These are phyloP conservation scores for Syncephalastrum racemosum DNA, from an alignment of 371 early-diverging fungal species.

Conservation along the genomic window DNA sequence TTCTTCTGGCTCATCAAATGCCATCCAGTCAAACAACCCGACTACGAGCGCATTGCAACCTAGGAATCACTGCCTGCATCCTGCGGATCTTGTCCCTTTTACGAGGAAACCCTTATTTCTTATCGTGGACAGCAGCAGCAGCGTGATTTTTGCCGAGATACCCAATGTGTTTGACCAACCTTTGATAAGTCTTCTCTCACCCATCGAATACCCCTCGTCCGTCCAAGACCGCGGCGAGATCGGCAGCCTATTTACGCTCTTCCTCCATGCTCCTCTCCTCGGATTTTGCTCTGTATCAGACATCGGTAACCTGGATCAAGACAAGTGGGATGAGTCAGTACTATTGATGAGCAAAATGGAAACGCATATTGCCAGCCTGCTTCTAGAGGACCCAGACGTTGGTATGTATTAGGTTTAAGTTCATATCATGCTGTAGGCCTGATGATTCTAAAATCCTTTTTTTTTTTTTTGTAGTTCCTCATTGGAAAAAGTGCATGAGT, in stretches of 20 bases:
- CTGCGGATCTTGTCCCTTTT: constrained; percentile 89
- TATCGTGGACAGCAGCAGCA: constrained; percentile 88
- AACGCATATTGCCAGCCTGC: constrained; percentile 49
- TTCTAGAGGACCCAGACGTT: constrained; percentile 42
- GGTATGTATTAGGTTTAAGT: constrained; percentile 33
- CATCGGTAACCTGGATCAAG: constrained; percentile 56
- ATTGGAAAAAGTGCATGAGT: constrained; percentile 72
- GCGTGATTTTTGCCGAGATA: constrained; percentile 70
- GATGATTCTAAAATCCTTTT: background rate
- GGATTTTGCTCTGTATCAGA: constrained; percentile 74
- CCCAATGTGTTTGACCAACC: constrained; percentile 87
- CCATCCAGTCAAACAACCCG: constrained; percentile 14
- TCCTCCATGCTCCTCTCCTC: constrained; percentile 81
- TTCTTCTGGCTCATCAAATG: constrained; percentile 13
- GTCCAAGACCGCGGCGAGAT: constrained; percentile 81
- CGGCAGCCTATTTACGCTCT: constrained; percentile 90
- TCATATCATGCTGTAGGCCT: background rate
- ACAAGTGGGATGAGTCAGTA: constrained; percentile 62
- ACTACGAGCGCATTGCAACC: constrained; percentile 13
- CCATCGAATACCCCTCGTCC: constrained; percentile 77
- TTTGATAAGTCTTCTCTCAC: constrained; percentile 87
- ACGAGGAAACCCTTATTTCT: constrained; percentile 92
- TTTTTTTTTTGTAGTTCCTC: constrained; percentile 39
- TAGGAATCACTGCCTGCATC: constrained; percentile 72
- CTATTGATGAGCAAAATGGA: constrained; percentile 52